Percentiles rank a stretch among this genome's conserved stretches.
Evolutionary conservation across 2,329 filamentous ascomycete genomes (phyloP).

Genomic region (Parafenestella ontariensis): DNA sequence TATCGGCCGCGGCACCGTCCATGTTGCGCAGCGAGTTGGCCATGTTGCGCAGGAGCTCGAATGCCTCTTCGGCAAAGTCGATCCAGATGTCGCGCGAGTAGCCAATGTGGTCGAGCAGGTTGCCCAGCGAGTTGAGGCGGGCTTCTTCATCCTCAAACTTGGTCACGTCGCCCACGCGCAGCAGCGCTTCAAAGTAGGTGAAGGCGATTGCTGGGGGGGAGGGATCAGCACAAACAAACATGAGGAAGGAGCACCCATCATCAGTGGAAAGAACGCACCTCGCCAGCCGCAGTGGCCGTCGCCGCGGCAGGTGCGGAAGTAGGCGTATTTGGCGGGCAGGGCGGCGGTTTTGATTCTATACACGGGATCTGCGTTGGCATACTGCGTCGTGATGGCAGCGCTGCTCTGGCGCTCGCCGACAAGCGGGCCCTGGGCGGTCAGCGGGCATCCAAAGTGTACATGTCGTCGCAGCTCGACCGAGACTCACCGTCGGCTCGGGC

Average conservation of each 20-base stretch:
- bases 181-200: constrained; percentile 87
- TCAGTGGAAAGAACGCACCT: constrained; percentile 66
- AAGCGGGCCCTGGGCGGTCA: constrained; percentile 72
- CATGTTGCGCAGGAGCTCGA: constrained; percentile 71
- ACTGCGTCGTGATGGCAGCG: constrained; percentile 80
- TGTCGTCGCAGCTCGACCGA: constrained; percentile 17
- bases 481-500: constrained; percentile 63
- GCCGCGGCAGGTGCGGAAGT: constrained; percentile 86
- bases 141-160: constrained; percentile 74
- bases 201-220: constrained; percentile 78
- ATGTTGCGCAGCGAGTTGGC: constrained; percentile 62
- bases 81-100: constrained; percentile 75
- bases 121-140: constrained; percentile 74
- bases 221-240: constrained; percentile 36
- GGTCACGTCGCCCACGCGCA: constrained; percentile 69
- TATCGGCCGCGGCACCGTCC: constrained; percentile 59
- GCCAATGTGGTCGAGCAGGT: constrained; percentile 72
- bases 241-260: background rate
- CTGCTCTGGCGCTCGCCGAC: constrained; percentile 81
- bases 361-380: constrained; percentile 83
- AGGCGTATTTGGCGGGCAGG: constrained; percentile 81
- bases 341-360: constrained; percentile 88
- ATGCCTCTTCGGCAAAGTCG: constrained; percentile 81
- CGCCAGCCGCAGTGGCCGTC: constrained; percentile 98
- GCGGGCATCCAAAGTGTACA: constrained; percentile 14